Percentiles rank a stretch among this genome's conserved stretches.
Conservation (phyloP, 108 stramenopile species). For the Bacterosira constricta region DNA sequence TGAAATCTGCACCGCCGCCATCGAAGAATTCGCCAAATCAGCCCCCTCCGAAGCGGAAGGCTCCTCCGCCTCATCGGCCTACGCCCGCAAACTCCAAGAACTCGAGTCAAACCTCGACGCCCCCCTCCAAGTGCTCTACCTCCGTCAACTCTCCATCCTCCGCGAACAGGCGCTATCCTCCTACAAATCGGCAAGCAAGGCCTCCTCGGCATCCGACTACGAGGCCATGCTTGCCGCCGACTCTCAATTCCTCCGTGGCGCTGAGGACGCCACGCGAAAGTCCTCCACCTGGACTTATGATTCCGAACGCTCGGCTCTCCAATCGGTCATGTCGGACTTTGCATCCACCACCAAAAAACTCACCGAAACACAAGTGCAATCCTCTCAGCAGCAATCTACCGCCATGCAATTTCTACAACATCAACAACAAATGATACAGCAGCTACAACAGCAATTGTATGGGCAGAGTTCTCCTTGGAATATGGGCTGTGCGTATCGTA, state of each 20-base stretch:
- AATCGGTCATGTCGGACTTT: conserved; percentile 86
- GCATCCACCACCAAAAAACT: conserved; percentile 83
- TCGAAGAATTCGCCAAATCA: conserved; percentile 87
- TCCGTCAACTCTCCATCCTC: conserved; percentile 83
- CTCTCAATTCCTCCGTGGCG: conserved; percentile 78
- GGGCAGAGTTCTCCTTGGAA: conserved; percentile 93
- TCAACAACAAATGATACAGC: conserved; percentile 96
- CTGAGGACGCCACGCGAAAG: conserved; percentile 85
- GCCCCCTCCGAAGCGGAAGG: conserved; percentile 84
- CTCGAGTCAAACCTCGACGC: conserved; percentile 89
- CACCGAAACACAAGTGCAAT: conserved; percentile 74
- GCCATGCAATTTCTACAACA: conserved; percentile 94
- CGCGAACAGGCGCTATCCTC: conserved; percentile 86
- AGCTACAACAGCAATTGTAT: conserved; percentile 93
- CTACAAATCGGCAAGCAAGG: conserved; percentile 78
- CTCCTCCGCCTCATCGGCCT: conserved; percentile 62
- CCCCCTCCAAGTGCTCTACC: conserved; percentile 91
- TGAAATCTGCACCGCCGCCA: conserved; percentile 86
- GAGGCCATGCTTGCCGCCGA: conserved; percentile 96
- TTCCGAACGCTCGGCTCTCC: conserved; percentile 74
- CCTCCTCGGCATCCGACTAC: conserved; percentile 87
- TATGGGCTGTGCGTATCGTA: conserved; percentile 94
- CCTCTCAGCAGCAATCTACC: conserved; percentile 86
- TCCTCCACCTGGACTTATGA: conserved; percentile 89
- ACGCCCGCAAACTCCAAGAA: conserved; percentile 88